A percentile compares a stretch with the other conserved stretches of the same genome.
phyloP scores from a whole-genome alignment of 2,329 filamentous ascomycete genomes.

The Phyllosticta citribraziliensis region DNA sequence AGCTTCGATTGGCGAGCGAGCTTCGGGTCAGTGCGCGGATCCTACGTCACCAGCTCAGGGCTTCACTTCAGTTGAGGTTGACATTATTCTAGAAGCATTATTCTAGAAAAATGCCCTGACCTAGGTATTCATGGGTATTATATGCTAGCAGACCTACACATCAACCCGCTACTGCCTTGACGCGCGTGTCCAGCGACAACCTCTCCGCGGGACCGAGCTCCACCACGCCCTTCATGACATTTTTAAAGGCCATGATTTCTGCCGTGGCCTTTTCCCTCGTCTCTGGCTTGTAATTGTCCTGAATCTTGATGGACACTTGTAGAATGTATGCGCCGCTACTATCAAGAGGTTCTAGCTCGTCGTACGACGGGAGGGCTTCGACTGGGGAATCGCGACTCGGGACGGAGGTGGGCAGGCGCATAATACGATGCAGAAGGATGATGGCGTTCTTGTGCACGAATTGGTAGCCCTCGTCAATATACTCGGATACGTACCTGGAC shows the following conservation, averaged over 20 bases:
- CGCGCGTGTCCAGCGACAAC: constrained; percentile 49
- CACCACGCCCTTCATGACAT: constrained; percentile 47
- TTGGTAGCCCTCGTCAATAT: constrained; percentile 46
- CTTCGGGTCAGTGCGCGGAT: neutral
- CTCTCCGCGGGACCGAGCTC: constrained; percentile 49
- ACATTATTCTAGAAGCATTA: neutral
- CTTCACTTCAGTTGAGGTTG: neutral
- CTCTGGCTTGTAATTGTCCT: constrained; percentile 45
- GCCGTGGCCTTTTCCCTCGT: constrained; percentile 44
- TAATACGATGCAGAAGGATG: constrained; percentile 46
- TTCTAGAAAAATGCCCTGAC: neutral
- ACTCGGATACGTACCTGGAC: constrained; percentile 46
- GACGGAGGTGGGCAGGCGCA: constrained; percentile 35
- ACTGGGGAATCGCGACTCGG: constrained; percentile 22
- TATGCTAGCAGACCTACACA: neutral
- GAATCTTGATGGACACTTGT: constrained; percentile 47
- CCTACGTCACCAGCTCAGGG: neutral
- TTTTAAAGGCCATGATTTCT: constrained; percentile 46
- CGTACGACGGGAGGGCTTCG: constrained; percentile 32
- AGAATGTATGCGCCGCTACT: constrained; percentile 48
- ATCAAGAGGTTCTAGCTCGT: constrained; percentile 43
- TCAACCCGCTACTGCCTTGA: constrained; percentile 35
- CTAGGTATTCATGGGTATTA: neutral
- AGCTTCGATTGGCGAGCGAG: neutral
- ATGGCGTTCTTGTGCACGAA: constrained; percentile 50